Conservation (phyloP, 352 stramenopile species). For the Globisporangium acanthophoron region DNA sequence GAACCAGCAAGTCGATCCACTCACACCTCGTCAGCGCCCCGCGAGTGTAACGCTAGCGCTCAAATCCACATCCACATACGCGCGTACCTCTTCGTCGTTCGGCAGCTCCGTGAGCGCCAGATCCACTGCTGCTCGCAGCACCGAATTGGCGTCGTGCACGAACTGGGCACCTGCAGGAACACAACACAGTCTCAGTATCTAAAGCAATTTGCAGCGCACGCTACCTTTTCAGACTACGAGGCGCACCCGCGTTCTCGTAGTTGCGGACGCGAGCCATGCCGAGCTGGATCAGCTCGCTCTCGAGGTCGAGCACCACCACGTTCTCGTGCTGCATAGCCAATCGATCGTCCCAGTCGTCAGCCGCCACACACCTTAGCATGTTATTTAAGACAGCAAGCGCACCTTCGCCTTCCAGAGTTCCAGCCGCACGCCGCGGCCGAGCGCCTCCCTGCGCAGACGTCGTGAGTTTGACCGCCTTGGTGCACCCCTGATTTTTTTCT, state of each 20-base stretch:
- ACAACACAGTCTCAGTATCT: background rate
- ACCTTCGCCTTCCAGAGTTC: slow-evolving; percentile 87
- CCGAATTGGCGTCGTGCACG: slow-evolving; percentile 62
- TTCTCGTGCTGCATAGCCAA: slow-evolving; percentile 63
- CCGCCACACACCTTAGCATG: no score
- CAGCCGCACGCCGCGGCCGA: slow-evolving; percentile 72
- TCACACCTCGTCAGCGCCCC: no score
- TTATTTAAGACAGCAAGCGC: background rate
- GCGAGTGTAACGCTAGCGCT: no score
- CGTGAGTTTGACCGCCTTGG: background rate
- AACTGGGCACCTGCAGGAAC: slow-evolving; percentile 42
- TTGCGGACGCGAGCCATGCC: slow-evolving; percentile 78
- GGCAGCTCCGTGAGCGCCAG: slow-evolving; percentile 72
- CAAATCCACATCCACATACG: background rate
- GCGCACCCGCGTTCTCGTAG: slow-evolving; percentile 57
- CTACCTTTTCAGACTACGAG: background rate
- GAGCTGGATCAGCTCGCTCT: slow-evolving; percentile 82
- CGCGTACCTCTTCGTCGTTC: slow-evolving; percentile 69
- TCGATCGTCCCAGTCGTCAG: background rate
- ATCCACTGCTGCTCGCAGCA: slow-evolving; percentile 64
- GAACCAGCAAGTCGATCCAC: background rate
- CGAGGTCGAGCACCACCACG: slow-evolving; percentile 76
- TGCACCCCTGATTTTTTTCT: background rate
- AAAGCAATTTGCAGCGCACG: background rate
- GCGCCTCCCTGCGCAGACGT: slow-evolving; percentile 43